These are phyloP conservation scores for Diacronema lutheri DNA, from an alignment of 78 protist genomes.

Conservation along the genomic window DNA sequence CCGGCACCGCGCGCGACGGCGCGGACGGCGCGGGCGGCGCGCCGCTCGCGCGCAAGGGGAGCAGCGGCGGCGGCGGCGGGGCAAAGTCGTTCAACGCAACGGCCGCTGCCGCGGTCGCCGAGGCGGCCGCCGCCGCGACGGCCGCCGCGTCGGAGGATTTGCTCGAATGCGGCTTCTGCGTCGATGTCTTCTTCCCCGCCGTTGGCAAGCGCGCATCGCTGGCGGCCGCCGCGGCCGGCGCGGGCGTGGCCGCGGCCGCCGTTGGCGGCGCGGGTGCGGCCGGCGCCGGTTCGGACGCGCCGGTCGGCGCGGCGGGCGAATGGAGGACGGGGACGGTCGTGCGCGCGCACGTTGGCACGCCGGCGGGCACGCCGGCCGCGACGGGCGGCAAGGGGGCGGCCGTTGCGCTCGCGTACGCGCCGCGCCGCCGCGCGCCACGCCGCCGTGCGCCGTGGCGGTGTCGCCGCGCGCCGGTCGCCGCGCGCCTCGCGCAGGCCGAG, in stretches of 20 bases:
- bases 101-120: neutral
- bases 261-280: neutral
- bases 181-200: neutral
- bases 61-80: neutral
- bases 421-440: too few relatives aligned
- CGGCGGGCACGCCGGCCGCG: too few relatives aligned
- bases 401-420: too few relatives aligned
- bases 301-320: too few relatives aligned
- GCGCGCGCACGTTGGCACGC: neutral
- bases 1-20: too few relatives aligned
- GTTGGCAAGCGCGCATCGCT: neutral
- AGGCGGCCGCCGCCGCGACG: neutral
- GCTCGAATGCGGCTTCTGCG: conserved; percentile 10
- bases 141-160: neutral
- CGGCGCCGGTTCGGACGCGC: neutral
- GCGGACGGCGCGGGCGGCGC: neutral
- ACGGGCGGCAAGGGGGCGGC: too few relatives aligned
- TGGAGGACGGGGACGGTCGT: neutral
- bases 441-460: too few relatives aligned
- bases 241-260: neutral
- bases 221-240: too few relatives aligned
- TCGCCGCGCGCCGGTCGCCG: too few relatives aligned
- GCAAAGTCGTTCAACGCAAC: neutral
- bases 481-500: too few relatives aligned
- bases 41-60: neutral